phyloP scores from a whole-genome alignment of 1,284 basidiomycete species.

The Naganishia liquefaciens region DNA sequence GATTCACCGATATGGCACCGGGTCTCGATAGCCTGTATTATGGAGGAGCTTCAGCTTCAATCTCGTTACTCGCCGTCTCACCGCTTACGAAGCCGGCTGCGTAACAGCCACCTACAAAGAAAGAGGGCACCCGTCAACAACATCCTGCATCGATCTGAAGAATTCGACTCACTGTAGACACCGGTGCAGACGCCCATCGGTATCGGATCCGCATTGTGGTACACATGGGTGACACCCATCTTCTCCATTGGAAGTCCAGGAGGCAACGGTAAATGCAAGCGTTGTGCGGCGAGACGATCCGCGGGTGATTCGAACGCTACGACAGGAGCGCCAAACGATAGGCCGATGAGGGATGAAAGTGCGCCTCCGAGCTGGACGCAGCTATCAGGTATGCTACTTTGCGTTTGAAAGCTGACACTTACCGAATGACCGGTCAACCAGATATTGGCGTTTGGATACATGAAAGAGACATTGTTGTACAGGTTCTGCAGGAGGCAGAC shows the following conservation, averaged over 20 bases:
- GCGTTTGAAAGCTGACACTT: conserved; percentile 44
- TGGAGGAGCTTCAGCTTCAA: not conserved
- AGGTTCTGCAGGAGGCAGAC: conserved; percentile 63
- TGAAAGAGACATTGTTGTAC: conserved; percentile 88
- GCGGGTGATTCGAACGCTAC: conserved; percentile 91
- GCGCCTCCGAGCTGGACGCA: conserved; percentile 70
- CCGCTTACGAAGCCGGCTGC: conserved; percentile 52
- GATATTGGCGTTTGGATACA: conserved; percentile 89
- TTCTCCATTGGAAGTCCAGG: conserved; percentile 52
- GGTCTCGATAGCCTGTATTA: conserved; percentile 50
- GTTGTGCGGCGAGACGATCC: conserved; percentile 77
- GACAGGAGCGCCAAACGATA: conserved; percentile 88
- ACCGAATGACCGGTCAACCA: conserved; percentile 89
- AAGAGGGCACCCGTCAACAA: not conserved
- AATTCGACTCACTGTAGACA: conserved; percentile 41
- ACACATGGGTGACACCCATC: conserved; percentile 59
- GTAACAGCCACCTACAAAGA: conserved; percentile 46
- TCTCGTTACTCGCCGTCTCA: not conserved
- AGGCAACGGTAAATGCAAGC: conserved; percentile 80
- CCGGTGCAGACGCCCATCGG: conserved; percentile 56
- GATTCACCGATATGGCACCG: conserved; percentile 80
- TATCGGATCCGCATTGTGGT: conserved; percentile 59
- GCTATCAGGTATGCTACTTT: not conserved
- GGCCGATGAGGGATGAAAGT: conserved; percentile 78
- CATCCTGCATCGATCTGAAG: not conserved